Percentiles rank a stretch among this genome's conserved stretches.
phyloP scores from a whole-genome alignment of 352 stramenopile genomes.

The Globisporangium parvum region DNA sequence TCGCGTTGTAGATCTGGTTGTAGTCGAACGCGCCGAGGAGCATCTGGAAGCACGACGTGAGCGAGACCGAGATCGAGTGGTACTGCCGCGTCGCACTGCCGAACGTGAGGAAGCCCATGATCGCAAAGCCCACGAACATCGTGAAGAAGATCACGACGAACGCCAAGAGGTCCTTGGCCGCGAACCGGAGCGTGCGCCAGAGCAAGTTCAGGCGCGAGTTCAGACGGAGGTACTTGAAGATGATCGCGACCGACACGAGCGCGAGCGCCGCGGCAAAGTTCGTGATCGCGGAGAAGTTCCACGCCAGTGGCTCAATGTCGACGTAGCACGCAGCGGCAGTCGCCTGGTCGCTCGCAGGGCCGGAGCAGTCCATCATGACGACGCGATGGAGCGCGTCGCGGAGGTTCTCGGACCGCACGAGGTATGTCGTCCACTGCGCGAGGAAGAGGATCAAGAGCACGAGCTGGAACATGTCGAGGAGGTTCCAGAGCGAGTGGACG shows the following conservation, averaged over 20 bases:
- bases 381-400: conserved; percentile 44
- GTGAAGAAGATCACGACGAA: conserved; percentile 80
- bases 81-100: conserved; percentile 59
- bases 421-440: conserved; percentile 47
- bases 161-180: conserved; percentile 58
- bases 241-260: conserved; percentile 69
- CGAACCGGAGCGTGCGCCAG: conserved; percentile 74
- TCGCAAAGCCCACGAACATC: conserved; percentile 71
- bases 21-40: conserved; percentile 76
- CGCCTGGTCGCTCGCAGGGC: conserved; percentile 34
- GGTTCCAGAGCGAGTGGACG: conserved; percentile 71
- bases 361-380: conserved; percentile 43
- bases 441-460: conserved; percentile 62
- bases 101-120: conserved; percentile 78
- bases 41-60: conserved; percentile 83
- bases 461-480: conserved; percentile 70
- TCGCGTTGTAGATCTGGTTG: conserved; percentile 55
- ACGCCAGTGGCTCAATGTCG: conserved; percentile 46
- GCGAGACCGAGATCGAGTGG: conserved; percentile 58
- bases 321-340: conserved; percentile 47
- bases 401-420: conserved; percentile 43
- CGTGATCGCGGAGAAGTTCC: conserved; percentile 38
- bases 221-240: conserved; percentile 80
- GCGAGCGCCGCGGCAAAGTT: conserved; percentile 55
- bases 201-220: conserved; percentile 73